A percentile compares a stretch with the other conserved stretches of the same genome.
These are phyloP conservation scores for Eucalyptus erythrocorys DNA, from an alignment of 345 rosid genomes.

Conservation along the genomic window DNA sequence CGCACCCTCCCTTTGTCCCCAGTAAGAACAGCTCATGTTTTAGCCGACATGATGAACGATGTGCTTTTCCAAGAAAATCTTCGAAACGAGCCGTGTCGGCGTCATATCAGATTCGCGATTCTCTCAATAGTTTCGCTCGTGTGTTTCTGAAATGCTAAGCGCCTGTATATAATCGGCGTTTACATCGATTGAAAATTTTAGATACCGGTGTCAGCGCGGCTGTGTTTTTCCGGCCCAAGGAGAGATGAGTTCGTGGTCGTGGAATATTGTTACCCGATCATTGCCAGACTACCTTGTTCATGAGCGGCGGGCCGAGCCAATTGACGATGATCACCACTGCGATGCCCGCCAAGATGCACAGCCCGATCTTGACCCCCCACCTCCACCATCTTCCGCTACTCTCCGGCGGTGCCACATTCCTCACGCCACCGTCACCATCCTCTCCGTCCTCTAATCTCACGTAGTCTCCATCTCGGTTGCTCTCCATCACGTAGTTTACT, in stretches of 20 bases:
- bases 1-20: neutral
- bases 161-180: neutral
- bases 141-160: neutral
- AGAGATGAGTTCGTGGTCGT: neutral
- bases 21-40: neutral
- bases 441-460: neutral
- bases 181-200: neutral
- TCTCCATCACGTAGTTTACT: neutral
- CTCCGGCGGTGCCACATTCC: neutral
- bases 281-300: neutral
- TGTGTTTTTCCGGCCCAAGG: neutral
- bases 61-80: neutral
- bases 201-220: accelerated
- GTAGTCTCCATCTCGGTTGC: neutral
- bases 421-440: neutral
- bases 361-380: neutral
- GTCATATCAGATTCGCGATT: neutral
- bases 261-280: neutral
- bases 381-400: neutral
- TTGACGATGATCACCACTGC: neutral
- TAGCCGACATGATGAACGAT: neutral
- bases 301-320: constrained; percentile 3
- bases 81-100: neutral
- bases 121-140: neutral
- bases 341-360: neutral